These are phyloP conservation scores for Aspergillus quadricinctus DNA, from an alignment of 2,329 filamentous ascomycete genomes.

Conservation along the genomic window DNA sequence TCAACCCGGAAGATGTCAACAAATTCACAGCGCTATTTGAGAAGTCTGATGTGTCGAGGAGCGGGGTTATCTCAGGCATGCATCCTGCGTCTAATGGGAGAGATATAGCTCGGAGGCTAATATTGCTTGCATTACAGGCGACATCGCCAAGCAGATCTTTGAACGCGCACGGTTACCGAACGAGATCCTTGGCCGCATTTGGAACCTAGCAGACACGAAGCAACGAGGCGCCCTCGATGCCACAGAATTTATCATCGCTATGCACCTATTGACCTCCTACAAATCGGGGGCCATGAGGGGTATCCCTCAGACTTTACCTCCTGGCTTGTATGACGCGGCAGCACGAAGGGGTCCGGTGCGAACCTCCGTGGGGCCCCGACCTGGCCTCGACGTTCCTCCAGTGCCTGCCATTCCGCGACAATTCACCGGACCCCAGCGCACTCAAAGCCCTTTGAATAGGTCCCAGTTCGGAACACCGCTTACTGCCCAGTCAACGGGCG, in stretches of 20 bases:
- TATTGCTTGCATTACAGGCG: constrained; percentile 48
- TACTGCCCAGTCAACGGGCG: constrained; percentile 52
- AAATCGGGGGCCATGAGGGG: constrained; percentile 77
- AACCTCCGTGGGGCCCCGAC: constrained; percentile 50
- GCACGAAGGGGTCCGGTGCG: constrained; percentile 58
- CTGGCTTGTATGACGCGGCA: constrained; percentile 85
- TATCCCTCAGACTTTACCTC: constrained; percentile 74
- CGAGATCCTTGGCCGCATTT: constrained; percentile 88
- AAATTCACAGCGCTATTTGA: constrained; percentile 92
- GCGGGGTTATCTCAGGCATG: constrained; percentile 67
- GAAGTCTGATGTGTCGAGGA: constrained; percentile 68
- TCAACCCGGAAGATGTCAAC: constrained; percentile 81
- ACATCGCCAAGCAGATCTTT: constrained; percentile 89
- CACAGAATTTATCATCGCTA: constrained; percentile 95
- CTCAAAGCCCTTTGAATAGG: constrained; percentile 56
- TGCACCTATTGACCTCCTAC: constrained; percentile 91
- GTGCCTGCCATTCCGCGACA: constrained; percentile 74
- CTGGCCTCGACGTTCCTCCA: constrained; percentile 47
- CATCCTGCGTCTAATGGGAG: not conserved
- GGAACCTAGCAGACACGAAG: constrained; percentile 91
- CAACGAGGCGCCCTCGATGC: constrained; percentile 80
- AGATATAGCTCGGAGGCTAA: constrained; percentile 9
- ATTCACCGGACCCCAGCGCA: constrained; percentile 60
- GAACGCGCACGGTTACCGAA: constrained; percentile 88
- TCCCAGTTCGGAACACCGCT: constrained; percentile 48